Conservation (phyloP, 75 land plant species). For the Azolla pinnata region DNA sequence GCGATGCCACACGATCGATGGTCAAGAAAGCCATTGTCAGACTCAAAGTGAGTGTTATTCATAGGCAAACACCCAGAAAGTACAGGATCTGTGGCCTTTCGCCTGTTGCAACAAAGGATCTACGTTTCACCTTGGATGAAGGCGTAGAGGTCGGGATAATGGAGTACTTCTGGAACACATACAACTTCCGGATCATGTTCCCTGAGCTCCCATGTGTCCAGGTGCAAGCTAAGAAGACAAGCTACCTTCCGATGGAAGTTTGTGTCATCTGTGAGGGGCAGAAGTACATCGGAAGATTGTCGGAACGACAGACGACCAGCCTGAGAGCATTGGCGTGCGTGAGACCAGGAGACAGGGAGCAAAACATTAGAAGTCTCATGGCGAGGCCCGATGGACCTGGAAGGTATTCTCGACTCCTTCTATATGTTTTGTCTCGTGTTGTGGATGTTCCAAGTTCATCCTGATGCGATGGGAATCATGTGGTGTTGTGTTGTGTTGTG, state of each 20-base stretch:
- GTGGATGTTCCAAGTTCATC: conserved; percentile 2
- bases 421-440: neutral
- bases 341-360: conserved; percentile 49
- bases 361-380: conserved; percentile 45
- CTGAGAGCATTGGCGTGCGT: conserved; percentile 67
- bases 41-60: conserved; percentile 56
- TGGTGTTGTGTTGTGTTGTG: no score
- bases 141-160: conserved; percentile 44
- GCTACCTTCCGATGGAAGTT: conserved; percentile 92
- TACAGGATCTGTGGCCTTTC: conserved; percentile 59
- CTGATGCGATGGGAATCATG: neutral
- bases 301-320: conserved; percentile 49
- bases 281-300: conserved; percentile 63
- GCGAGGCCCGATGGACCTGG: conserved; percentile 47
- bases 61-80: conserved; percentile 62
- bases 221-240: conserved; percentile 64
- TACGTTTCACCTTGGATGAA: conserved; percentile 55
- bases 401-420: conserved; percentile 29
- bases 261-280: conserved; percentile 78
- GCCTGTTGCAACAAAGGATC: conserved; percentile 44
- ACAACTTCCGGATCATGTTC: conserved; percentile 58
- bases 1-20: conserved; percentile 41
- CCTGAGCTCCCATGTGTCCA: conserved; percentile 68
- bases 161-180: conserved; percentile 62
- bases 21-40: conserved; percentile 61